A percentile compares a stretch with the other conserved stretches of the same genome.
phyloP scores from a whole-genome alignment of 495 filamentous ascomycete genomes.

The Stereocaulon alpinum region DNA sequence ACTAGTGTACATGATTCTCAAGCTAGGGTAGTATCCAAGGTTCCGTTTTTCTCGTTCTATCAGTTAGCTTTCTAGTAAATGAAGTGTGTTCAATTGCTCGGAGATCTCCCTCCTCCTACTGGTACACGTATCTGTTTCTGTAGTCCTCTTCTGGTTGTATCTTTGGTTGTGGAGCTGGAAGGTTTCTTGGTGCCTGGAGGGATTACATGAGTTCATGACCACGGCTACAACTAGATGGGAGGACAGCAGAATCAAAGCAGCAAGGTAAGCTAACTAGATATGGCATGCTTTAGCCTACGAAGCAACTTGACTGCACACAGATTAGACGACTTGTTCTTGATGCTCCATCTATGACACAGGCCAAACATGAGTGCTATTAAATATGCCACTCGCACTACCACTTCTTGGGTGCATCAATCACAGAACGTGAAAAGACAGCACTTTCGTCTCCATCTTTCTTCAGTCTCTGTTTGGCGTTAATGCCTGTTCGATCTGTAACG shows the following conservation, averaged over 20 bases:
- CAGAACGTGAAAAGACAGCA: slow-evolving; percentile 52
- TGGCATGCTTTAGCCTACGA: too few relatives aligned
- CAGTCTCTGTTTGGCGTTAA: slow-evolving; percentile 46
- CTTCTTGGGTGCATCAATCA: slow-evolving; percentile 50
- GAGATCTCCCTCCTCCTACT: background rate
- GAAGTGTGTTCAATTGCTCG: background rate
- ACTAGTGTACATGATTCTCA: too few relatives aligned
- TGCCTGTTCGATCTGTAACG: slow-evolving; percentile 71
- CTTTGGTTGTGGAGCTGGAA: too few relatives aligned
- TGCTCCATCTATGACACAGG: too few relatives aligned
- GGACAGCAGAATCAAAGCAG: too few relatives aligned
- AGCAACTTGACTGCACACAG: background rate
- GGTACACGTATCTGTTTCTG: background rate
- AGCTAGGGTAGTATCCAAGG: background rate
- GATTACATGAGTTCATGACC: too few relatives aligned
- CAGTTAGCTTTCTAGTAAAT: background rate
- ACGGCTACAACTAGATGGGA: too few relatives aligned
- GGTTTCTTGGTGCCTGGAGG: too few relatives aligned
- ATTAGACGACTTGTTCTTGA: too few relatives aligned
- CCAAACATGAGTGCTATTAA: too few relatives aligned
- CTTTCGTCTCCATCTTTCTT: slow-evolving; percentile 35
- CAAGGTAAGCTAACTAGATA: too few relatives aligned
- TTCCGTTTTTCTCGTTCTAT: background rate
- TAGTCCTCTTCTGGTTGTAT: background rate
- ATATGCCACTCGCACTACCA: slow-evolving; percentile 30